A percentile compares a stretch with the other conserved stretches of the same genome.
Evolutionary conservation across 2,329 filamentous ascomycete species (phyloP).

Genomic region (Colletotrichum abscissum): DNA sequence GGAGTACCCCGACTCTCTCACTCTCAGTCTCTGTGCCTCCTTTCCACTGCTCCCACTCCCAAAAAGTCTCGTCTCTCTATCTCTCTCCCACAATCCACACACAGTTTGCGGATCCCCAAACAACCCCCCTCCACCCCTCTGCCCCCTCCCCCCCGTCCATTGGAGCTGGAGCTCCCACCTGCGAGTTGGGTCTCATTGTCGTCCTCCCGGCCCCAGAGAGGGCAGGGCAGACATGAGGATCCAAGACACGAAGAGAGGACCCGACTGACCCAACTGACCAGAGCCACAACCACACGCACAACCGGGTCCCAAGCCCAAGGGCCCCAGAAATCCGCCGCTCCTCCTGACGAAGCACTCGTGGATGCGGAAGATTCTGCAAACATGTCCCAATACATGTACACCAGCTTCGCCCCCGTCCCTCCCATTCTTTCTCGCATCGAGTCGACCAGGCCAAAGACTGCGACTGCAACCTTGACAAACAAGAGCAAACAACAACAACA

Average conservation of each 20-base stretch:
- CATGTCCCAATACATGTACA: constrained; percentile 38
- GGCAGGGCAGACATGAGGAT: constrained; percentile 12
- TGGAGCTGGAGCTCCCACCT: constrained; percentile 22
- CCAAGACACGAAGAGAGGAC: constrained; percentile 23
- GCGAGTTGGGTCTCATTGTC: constrained; percentile 27
- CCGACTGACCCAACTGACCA: constrained; percentile 14
- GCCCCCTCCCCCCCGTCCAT: background rate
- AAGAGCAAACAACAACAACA: background rate
- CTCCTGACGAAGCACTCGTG: constrained; percentile 3
- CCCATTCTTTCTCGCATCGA: constrained; percentile 32
- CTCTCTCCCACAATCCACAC: constrained; percentile 7
- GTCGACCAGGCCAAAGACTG: constrained; percentile 19
- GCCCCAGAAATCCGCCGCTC: constrained; percentile 6
- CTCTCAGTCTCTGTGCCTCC: background rate
- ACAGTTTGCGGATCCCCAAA: constrained; percentile 5
- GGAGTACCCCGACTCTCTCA: no score
- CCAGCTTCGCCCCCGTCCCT: constrained; percentile 34
- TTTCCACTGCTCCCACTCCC: background rate
- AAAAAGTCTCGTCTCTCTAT: background rate
- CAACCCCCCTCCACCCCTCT: background rate
- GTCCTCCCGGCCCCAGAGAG: constrained; percentile 30
- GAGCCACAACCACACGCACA: constrained; percentile 1
- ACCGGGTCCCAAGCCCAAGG: constrained; percentile 3
- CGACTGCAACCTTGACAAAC: background rate
- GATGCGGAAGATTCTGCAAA: constrained; percentile 30